Evolutionary conservation across 768 basidiomycete species (phyloP), one percentile per base, ranked within the genome.

Genomic region (Termitomyces sp.): DNA sequence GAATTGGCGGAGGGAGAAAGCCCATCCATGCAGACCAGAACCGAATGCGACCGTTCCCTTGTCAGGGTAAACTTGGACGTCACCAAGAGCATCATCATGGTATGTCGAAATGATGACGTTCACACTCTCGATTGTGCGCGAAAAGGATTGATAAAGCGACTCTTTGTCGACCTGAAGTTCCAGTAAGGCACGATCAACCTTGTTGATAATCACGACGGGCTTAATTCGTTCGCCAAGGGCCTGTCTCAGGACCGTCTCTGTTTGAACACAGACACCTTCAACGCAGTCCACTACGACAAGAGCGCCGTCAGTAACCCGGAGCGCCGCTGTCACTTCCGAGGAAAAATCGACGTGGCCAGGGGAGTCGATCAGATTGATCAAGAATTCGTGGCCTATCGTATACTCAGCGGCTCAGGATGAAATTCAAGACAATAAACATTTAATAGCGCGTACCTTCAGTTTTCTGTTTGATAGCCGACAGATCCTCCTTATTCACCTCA

Each of bases 331-430:
- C 66, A 99, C 97, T 76, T 99, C 97, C 50, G 97, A 98, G 32
- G 97, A 99, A 82, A 99, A 99, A 74, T 99, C 97, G 74, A 99
- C 97, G 85, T 99, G 97, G 66, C 97, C 97, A 51, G 97, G 97
- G 7, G 95, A 98, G 73, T 99, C 97, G 47, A 63, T 63, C 54
- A 63, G 23, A 56, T 99, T 99, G 82, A 99, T 98, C 83, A 99
- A 84, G 84, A 99, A 99, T 73, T 98, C 93, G 69, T 85, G 81
- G 61, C 94, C 94, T 87, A 56, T 53, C 25, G 29, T n/a, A n/a
- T n/a, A 52, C 45, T 55, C 33, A 15, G n/a, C n/a, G 23, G 16
- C 20, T 52, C 25, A 43, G 48, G 5, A 27, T 22, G 12, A 45
- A 55, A 10, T 32, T 43, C 32, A 50, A 39, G 18, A 58, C 32